Conservation (phyloP, 2,329 filamentous ascomycete genomes). For the Sclerotinia subarctica region DNA sequence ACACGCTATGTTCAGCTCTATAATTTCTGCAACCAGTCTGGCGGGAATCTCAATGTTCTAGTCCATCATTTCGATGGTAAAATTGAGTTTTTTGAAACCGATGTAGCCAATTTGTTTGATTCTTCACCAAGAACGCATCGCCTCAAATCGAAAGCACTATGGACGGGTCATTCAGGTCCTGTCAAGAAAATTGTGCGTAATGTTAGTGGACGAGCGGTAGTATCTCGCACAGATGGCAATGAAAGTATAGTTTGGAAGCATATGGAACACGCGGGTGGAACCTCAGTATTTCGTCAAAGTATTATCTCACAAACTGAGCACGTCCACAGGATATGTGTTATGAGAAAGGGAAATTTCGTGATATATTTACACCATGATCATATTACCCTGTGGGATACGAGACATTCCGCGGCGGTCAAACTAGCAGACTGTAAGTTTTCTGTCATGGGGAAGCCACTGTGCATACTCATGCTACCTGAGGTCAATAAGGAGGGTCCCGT, state of each 20-base stretch:
- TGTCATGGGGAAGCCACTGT: constrained; percentile 69
- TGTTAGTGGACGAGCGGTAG: constrained; percentile 72
- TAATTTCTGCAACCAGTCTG: constrained; percentile 65
- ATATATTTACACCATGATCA: constrained; percentile 72
- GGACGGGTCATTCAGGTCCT: constrained; percentile 79
- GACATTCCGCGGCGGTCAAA: constrained; percentile 54
- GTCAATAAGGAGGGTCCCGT: constrained; percentile 49
- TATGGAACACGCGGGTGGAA: constrained; percentile 47
- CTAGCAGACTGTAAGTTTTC: constrained; percentile 59
- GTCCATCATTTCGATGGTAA: constrained; percentile 82
- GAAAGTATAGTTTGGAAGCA: constrained; percentile 85
- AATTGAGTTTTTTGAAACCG: constrained; percentile 76
- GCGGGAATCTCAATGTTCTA: constrained; percentile 67
- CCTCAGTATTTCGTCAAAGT: constrained; percentile 63
- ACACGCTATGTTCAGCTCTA: constrained; percentile 62
- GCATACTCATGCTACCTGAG: constrained; percentile 72
- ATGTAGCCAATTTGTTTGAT: constrained; percentile 77
- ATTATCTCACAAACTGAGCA: constrained; percentile 64
- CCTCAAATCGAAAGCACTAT: constrained; percentile 61
- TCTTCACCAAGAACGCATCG: constrained; percentile 59
- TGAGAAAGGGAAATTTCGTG: constrained; percentile 74
- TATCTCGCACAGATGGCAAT: constrained; percentile 75
- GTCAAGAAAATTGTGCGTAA: constrained; percentile 87
- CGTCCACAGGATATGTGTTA: constrained; percentile 75
- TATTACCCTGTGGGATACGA: constrained; percentile 78